These are phyloP conservation scores for Fusarium penzigii DNA, from an alignment of 2,329 filamentous ascomycete species.

Conservation along the genomic window DNA sequence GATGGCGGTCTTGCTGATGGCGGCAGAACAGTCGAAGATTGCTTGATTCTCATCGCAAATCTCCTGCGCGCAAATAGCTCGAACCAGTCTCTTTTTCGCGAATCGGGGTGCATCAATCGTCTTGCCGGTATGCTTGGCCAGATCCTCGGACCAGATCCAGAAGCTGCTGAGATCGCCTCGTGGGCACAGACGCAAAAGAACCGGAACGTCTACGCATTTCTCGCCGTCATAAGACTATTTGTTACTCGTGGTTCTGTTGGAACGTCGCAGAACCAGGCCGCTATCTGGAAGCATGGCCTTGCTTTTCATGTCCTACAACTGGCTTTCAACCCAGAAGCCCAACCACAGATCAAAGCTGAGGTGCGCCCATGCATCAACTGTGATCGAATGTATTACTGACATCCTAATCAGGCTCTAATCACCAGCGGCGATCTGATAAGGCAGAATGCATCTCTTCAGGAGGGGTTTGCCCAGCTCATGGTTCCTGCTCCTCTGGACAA, in stretches of 20 bases:
- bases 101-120: slow-evolving; percentile 78
- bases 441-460: slow-evolving; percentile 77
- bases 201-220: slow-evolving; percentile 87
- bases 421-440: slow-evolving; percentile 88
- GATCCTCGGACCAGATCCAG: slow-evolving; percentile 53
- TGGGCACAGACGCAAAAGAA: slow-evolving; percentile 80
- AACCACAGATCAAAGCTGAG: slow-evolving; percentile 79
- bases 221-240: slow-evolving; percentile 86
- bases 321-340: slow-evolving; percentile 73
- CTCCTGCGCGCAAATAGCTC: slow-evolving; percentile 83
- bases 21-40: slow-evolving; percentile 88
- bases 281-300: slow-evolving; percentile 82
- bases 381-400: slow-evolving; percentile 11
- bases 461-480: slow-evolving; percentile 84
- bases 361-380: slow-evolving; percentile 40
- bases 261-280: slow-evolving; percentile 78
- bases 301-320: slow-evolving; percentile 79
- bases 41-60: slow-evolving; percentile 86
- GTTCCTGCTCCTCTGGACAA: slow-evolving; percentile 62
- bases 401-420: slow-evolving; percentile 63
- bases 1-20: slow-evolving; percentile 84
- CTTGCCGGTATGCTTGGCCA: slow-evolving; percentile 69
- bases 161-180: slow-evolving; percentile 61
- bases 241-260: slow-evolving; percentile 77
- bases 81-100: slow-evolving; percentile 91